Percentiles rank a stretch among this genome's conserved stretches.
phyloP scores from a whole-genome alignment of 805 yeast species.

The Hanseniaspora occidentalis region DNA sequence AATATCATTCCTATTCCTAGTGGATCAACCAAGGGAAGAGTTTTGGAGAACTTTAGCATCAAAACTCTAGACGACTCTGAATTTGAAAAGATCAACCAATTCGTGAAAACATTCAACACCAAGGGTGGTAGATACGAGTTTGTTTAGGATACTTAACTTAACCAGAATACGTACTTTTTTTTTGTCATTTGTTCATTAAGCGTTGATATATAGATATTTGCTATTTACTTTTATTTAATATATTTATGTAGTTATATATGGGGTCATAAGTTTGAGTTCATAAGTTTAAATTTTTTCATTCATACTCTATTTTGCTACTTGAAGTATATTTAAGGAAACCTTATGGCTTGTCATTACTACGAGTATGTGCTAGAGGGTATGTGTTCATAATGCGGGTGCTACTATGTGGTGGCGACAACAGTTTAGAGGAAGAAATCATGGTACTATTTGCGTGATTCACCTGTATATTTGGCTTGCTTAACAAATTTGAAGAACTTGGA shows the following conservation, averaged over 20 bases:
- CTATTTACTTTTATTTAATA: too few species aligned
- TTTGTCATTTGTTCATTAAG: background rate
- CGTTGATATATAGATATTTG: too few species aligned
- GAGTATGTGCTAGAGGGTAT: too few species aligned
- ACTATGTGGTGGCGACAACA: background rate
- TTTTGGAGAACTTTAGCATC: slow-evolving; percentile 44
- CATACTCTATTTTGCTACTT: too few species aligned
- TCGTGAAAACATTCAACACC: slow-evolving; percentile 32
- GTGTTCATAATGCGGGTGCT: too few species aligned
- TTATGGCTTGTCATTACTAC: too few species aligned
- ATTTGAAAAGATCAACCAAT: slow-evolving; percentile 36
- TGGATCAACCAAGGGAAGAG: slow-evolving; percentile 46
- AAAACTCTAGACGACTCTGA: slow-evolving; percentile 43
- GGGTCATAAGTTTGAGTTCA: too few species aligned
- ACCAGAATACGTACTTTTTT: background rate
- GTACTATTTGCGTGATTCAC: too few species aligned
- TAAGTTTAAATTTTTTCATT: too few species aligned
- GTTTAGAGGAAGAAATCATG: background rate
- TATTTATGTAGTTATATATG: too few species aligned
- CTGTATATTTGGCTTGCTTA: too few species aligned
- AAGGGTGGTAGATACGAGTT: slow-evolving; percentile 43
- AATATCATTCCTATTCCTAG: slow-evolving; percentile 72
- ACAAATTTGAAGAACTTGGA: background rate
- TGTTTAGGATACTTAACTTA: slow-evolving; percentile 2
- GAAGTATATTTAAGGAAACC: too few species aligned